These are phyloP conservation scores for Calvatia gigantea DNA, from an alignment of 768 basidiomycete genomes.

Conservation along the genomic window DNA sequence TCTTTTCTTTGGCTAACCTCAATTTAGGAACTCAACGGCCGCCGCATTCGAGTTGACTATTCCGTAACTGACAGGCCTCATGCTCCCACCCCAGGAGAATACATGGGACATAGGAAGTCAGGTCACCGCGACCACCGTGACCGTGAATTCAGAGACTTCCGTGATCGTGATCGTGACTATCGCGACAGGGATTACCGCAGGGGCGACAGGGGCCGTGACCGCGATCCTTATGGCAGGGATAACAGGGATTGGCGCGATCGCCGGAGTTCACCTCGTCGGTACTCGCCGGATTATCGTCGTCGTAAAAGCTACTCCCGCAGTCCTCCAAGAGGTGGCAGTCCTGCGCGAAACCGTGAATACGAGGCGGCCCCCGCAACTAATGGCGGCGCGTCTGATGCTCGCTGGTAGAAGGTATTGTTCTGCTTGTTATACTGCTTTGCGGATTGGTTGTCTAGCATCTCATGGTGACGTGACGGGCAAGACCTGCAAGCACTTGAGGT, in stretches of 20 bases:
- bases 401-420: conserved; percentile 53
- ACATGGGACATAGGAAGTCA: conserved; percentile 87
- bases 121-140: conserved; percentile 34
- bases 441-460: conserved; percentile 13
- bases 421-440: conserved; percentile 16
- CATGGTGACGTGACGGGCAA: conserved; percentile 11
- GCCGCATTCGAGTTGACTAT: conserved; percentile 95
- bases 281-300: conserved; percentile 75
- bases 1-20: conserved; percentile 11
- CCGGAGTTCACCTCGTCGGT: conserved; percentile 69
- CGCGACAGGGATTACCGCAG: conserved; percentile 41
- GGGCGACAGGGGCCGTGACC: conserved; percentile 51
- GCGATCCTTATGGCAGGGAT: conserved; percentile 68
- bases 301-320: conserved; percentile 78
- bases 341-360: conserved; percentile 28
- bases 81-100: conserved; percentile 95
- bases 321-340: conserved; percentile 67
- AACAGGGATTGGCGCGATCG: conserved; percentile 77
- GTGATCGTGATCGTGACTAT: conserved; percentile 30
- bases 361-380: conserved; percentile 19
- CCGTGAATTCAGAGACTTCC: conserved; percentile 32
- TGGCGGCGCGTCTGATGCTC: conserved; percentile 35
- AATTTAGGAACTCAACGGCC: conserved; percentile 84
- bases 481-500: conserved; percentile 9
- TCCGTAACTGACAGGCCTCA: conserved; percentile 94